These are phyloP conservation scores for Alternaria atra DNA, from an alignment of 2,329 filamentous ascomycete species.

Conservation along the genomic window DNA sequence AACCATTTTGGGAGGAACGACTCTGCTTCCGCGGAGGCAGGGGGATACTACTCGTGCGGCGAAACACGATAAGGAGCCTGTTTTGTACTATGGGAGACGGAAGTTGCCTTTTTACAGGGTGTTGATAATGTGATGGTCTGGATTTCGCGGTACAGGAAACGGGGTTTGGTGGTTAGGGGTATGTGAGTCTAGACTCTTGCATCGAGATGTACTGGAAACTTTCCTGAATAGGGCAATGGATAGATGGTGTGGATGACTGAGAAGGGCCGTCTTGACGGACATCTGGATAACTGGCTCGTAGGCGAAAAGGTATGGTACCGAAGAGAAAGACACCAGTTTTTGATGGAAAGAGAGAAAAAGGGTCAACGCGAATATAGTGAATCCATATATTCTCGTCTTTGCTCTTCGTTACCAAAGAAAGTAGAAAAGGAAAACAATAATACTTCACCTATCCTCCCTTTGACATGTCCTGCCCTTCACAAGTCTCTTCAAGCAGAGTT, in stretches of 20 bases:
- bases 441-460: background rate
- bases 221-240: background rate
- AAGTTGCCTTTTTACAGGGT: background rate
- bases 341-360: background rate
- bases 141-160: background rate
- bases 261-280: background rate
- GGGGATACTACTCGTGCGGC: background rate
- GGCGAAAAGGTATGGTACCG: background rate
- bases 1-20: background rate
- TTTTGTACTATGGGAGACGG: background rate
- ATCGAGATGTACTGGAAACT: background rate
- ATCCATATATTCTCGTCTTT: background rate
- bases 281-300: background rate
- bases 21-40: conserved; percentile 1
- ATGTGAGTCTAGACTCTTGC: background rate
- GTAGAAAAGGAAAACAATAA: background rate
- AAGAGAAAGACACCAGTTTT: background rate
- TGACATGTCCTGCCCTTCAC: background rate
- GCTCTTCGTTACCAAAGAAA: background rate
- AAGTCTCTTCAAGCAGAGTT: conserved; percentile 1
- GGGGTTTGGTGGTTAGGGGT: background rate
- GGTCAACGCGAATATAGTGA: background rate
- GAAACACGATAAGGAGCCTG: background rate
- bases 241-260: background rate
- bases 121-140: background rate